Conservation (phyloP, 2,329 filamentous ascomycete genomes). For the Ophiognomonia clavigignenti-juglandacearum region DNA sequence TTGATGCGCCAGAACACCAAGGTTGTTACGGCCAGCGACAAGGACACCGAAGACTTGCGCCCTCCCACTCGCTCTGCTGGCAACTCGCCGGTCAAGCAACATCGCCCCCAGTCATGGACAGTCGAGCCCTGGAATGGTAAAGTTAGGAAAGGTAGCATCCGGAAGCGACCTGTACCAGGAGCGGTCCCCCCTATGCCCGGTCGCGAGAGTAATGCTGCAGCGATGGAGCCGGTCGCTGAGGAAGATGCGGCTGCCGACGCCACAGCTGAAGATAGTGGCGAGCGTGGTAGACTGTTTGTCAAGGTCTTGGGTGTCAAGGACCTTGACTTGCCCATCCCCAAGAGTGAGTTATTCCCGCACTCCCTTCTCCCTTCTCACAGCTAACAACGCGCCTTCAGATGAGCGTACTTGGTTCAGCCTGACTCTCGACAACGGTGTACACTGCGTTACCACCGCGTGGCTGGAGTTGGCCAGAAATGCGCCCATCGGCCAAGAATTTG, state of each 20-base stretch:
- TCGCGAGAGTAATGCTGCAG: conserved; percentile 72
- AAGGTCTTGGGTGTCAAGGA: conserved; percentile 99
- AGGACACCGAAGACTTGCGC: conserved; percentile 51
- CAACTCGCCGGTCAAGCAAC: conserved; percentile 68
- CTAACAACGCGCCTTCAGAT: conserved; percentile 42
- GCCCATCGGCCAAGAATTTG: conserved; percentile 96
- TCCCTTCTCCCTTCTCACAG: conserved; percentile 5
- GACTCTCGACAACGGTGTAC: conserved; percentile 95
- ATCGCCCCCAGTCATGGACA: conserved; percentile 86
- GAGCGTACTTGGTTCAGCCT: conserved; percentile 93
- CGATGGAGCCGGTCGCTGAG: conserved; percentile 64
- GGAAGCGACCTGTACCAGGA: conserved; percentile 56
- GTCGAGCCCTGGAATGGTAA: conserved; percentile 96
- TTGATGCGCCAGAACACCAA: conserved; percentile 99
- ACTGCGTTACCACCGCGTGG: conserved; percentile 96
- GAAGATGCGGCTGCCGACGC: conserved; percentile 56
- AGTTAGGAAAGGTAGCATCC: conserved; percentile 58
- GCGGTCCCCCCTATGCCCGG: conserved; percentile 80
- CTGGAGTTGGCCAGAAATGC: conserved; percentile 87
- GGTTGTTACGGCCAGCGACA: conserved; percentile 86
- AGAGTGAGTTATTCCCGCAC: conserved; percentile 57
- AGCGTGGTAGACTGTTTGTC: conserved; percentile 88
- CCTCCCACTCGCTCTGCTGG: conserved; percentile 55
- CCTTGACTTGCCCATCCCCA: conserved; percentile 83
- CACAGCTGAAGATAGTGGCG: conserved; percentile 69